These are phyloP conservation scores for Recurvomyces mirabilis DNA, from an alignment of 495 filamentous ascomycete genomes.

Conservation along the genomic window DNA sequence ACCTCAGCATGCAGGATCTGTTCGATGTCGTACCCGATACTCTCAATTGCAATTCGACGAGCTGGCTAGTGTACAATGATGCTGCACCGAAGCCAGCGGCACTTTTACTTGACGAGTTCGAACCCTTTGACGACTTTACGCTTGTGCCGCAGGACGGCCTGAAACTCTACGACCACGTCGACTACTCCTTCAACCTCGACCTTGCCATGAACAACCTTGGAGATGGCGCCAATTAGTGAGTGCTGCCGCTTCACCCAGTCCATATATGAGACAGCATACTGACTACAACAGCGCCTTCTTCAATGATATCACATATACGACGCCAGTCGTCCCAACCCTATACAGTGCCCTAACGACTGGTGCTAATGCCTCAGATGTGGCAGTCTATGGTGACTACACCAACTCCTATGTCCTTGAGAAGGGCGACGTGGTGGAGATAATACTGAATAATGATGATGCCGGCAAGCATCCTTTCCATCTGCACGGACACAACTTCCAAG, in stretches of 20 bases:
- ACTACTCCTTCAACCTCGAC: constrained; percentile 50
- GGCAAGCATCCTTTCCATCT: constrained; percentile 80
- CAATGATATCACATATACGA: constrained; percentile 64
- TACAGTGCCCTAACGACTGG: constrained; percentile 63
- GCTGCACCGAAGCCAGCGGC: constrained; percentile 46
- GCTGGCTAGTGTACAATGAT: constrained; percentile 66
- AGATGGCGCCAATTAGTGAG: constrained; percentile 66
- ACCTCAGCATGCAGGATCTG: constrained; percentile 40
- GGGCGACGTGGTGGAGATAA: constrained; percentile 60
- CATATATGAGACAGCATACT: not conserved
- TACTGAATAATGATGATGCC: constrained; percentile 66
- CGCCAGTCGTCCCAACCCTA: constrained; percentile 67
- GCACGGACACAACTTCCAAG: constrained; percentile 77
- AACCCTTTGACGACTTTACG: constrained; percentile 61
- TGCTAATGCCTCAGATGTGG: constrained; percentile 46
- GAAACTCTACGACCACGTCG: constrained; percentile 43
- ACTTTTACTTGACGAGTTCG: constrained; percentile 43
- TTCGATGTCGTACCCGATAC: constrained; percentile 55
- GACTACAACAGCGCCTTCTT: constrained; percentile 62
- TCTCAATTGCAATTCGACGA: constrained; percentile 67
- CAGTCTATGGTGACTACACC: constrained; percentile 63
- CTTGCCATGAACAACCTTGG: constrained; percentile 60
- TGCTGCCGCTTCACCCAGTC: not conserved
- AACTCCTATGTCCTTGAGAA: constrained; percentile 57
- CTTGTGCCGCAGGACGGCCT: constrained; percentile 57